Evolutionary conservation across 1,284 basidiomycete species (phyloP).

Genomic region (Microbotryum silenes-acaulis): DNA sequence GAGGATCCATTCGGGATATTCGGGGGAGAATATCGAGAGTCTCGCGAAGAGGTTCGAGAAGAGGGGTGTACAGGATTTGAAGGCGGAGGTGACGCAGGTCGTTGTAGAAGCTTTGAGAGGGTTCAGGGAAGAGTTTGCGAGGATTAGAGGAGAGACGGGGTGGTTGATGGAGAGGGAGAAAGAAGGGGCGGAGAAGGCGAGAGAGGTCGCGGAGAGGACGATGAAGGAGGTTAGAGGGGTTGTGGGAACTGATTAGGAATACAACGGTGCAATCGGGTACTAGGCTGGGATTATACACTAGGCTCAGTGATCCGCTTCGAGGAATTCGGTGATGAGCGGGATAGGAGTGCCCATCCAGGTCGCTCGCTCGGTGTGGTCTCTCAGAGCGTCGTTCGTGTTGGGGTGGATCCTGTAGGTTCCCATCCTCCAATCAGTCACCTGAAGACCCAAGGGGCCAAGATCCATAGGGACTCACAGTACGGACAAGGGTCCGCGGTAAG

Average conservation of each 20-base stretch:
- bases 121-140: slow-evolving; percentile 63
- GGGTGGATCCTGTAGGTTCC: slow-evolving; percentile 54
- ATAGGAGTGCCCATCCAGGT: slow-evolving; percentile 63
- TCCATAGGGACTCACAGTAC: slow-evolving; percentile 43
- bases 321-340: slow-evolving; percentile 44
- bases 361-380: slow-evolving; percentile 57
- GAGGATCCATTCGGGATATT: slow-evolving; percentile 55
- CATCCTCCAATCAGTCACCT: slow-evolving; percentile 2
- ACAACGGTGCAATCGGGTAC: too few relatives aligned
- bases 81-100: slow-evolving; percentile 63
- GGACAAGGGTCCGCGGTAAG: slow-evolving; percentile 58
- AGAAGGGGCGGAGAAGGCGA: slow-evolving; percentile 60
- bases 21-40: slow-evolving; percentile 47
- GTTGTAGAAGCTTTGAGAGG: slow-evolving; percentile 60
- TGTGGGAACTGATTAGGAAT: slow-evolving; percentile 47
- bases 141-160: slow-evolving; percentile 53
- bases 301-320: too few relatives aligned
- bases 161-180: slow-evolving; percentile 59
- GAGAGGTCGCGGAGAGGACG: slow-evolving; percentile 53
- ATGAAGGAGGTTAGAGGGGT: slow-evolving; percentile 59
- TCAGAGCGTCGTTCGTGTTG: slow-evolving; percentile 54
- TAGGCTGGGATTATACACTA: too few relatives aligned
- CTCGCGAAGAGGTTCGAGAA: slow-evolving; percentile 52
- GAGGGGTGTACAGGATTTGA: slow-evolving; percentile 57
- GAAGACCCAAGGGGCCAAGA: not conserved